Percentiles rank a stretch among this genome's conserved stretches.
phyloP scores from a whole-genome alignment of 345 rosid genomes.

The Ceriops tagal region DNA sequence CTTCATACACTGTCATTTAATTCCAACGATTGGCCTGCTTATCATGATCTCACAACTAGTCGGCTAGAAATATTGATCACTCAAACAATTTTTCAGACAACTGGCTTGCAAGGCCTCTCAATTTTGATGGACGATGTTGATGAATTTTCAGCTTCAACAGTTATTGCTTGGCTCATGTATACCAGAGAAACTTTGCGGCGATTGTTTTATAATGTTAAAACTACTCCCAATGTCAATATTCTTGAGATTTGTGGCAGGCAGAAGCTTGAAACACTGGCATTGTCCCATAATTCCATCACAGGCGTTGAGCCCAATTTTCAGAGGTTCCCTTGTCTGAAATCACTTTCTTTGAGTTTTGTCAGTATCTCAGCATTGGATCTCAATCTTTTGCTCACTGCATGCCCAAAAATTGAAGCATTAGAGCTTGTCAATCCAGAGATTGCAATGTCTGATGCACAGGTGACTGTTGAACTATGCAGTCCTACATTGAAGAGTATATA shows the following conservation, averaged over 20 bases:
- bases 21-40: conserved; percentile 57
- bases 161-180: conserved; percentile 81
- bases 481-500: conserved; percentile 57
- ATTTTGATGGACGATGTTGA: conserved; percentile 64
- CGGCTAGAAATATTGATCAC: conserved; percentile 73
- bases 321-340: conserved; percentile 74
- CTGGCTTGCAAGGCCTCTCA: conserved; percentile 60
- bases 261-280: conserved; percentile 53
- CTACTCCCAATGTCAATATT: conserved; percentile 63
- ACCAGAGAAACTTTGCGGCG: conserved; percentile 64
- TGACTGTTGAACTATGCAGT: conserved; percentile 59
- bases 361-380: conserved; percentile 71
- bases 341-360: conserved; percentile 64
- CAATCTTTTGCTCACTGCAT: conserved; percentile 65
- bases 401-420: conserved; percentile 60
- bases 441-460: conserved; percentile 69
- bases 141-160: conserved; percentile 62
- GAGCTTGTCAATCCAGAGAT: conserved; percentile 67
- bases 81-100: conserved; percentile 77
- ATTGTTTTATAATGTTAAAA: conserved; percentile 57
- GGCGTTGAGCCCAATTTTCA: conserved; percentile 70
- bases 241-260: conserved; percentile 79
- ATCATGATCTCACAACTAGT: conserved; percentile 49
- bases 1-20: conserved; percentile 72
- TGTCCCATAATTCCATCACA: conserved; percentile 54